Percentiles rank a stretch among this genome's conserved stretches.
Conservation (phyloP, 345 rosid genomes). For the Rhodamnia rubescens region DNA sequence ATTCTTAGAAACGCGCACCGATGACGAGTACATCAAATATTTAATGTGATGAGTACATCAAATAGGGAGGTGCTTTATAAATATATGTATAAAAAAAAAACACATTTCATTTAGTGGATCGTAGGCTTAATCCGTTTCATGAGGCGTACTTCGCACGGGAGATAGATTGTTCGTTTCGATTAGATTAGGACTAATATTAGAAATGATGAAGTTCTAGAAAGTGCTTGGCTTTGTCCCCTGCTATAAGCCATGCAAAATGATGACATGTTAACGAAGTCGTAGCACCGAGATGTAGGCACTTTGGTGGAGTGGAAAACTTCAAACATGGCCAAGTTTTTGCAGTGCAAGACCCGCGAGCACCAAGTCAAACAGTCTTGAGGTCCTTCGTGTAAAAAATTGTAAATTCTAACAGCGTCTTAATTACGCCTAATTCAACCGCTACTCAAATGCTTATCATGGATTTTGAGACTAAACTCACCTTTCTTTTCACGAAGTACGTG, state of each 20-base stretch:
- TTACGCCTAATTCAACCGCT: background rate
- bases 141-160: background rate
- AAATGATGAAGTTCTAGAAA: background rate
- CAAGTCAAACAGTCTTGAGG: too few relatives aligned
- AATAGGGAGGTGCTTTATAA: too few relatives aligned
- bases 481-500: too few relatives aligned
- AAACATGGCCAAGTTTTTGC: rapidly evolving
- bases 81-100: too few relatives aligned
- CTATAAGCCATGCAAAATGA: background rate
- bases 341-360: too few relatives aligned
- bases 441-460: background rate
- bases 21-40: background rate
- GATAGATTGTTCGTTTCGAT: background rate
- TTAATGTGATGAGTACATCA: too few relatives aligned
- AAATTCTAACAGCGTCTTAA: too few relatives aligned
- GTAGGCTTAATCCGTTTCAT: background rate
- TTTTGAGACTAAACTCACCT: too few relatives aligned
- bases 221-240: background rate
- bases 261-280: background rate
- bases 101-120: too few relatives aligned
- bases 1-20: too few relatives aligned
- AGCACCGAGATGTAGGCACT: background rate
- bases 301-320: background rate
- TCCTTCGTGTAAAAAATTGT: too few relatives aligned
- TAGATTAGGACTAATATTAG: background rate